phyloP scores from a whole-genome alignment of 1,139 yeast genomes.

The Yamadazyma dushanensis region DNA sequence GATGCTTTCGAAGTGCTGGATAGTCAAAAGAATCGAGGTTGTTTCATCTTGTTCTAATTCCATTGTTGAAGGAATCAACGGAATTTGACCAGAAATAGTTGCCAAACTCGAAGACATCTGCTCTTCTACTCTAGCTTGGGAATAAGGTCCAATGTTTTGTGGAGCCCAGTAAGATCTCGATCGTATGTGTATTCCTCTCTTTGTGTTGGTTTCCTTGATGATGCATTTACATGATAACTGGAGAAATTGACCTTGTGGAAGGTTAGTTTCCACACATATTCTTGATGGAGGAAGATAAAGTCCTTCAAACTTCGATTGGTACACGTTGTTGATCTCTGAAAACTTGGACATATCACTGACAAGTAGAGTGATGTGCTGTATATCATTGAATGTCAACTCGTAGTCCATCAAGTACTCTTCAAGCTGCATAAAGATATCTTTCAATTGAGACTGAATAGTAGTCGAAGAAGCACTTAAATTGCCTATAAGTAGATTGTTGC shows the following conservation, averaged over 20 bases:
- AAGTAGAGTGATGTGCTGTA: slow-evolving; percentile 60
- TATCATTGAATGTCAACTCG: slow-evolving; percentile 33
- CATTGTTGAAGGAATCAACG: slow-evolving; percentile 76
- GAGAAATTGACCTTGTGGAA: slow-evolving; percentile 35
- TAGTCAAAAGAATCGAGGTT: slow-evolving; percentile 44
- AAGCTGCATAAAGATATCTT: slow-evolving; percentile 49
- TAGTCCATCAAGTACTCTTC: slow-evolving; percentile 26
- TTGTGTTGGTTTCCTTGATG: slow-evolving; percentile 22
- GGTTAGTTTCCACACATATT: slow-evolving; percentile 68
- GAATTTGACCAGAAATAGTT: slow-evolving; percentile 89
- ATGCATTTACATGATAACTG: slow-evolving; percentile 56
- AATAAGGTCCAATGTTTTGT: slow-evolving; percentile 95
- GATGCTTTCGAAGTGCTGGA: slow-evolving; percentile 75
- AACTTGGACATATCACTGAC: slow-evolving; percentile 68
- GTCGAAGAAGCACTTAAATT: slow-evolving; percentile 37
- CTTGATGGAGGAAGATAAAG: slow-evolving; percentile 82
- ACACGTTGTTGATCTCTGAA: slow-evolving; percentile 56
- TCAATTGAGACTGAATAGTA: slow-evolving; percentile 44
- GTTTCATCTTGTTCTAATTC: slow-evolving; percentile 27
- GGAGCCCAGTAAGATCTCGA: slow-evolving; percentile 98
- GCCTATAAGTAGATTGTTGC: slow-evolving; percentile 41
- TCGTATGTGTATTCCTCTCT: slow-evolving; percentile 81
- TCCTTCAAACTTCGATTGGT: slow-evolving; percentile 52
- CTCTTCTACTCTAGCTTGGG: slow-evolving; percentile 67
- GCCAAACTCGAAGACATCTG: slow-evolving; percentile 44